Evolutionary conservation across 2,329 filamentous ascomycete species (phyloP), one percentile per base, ranked within the genome.

Genomic region (Diaporthe vaccinii): DNA sequence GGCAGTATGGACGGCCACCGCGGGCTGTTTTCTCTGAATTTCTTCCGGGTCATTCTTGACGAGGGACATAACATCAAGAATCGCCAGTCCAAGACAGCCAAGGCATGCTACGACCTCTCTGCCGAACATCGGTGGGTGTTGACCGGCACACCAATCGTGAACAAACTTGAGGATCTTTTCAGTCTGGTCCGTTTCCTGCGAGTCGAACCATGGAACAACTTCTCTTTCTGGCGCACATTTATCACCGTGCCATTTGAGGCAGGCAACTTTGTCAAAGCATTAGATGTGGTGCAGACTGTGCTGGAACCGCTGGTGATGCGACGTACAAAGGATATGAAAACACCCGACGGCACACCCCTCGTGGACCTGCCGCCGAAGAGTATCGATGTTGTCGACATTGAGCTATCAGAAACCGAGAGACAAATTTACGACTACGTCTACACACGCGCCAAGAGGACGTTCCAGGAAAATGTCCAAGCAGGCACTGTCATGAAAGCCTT

Each of bases 221-320:
- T 99, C 83, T 98, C 96, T 0, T 99, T 98, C 85, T 99, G 97
- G 97, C 96, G 96, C 82, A 98, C 97, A 0, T 99, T 99, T 82
- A 98, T 99, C 81, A 99, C 97, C 0, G 93, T 98, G 1, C 97
- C 97, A 0, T 99, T 99, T 78, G 97, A 99, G 83, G 96, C 95
- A 0, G 97, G 97, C 78, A 94, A 99, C 77, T 98, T 98, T 81
- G 91, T 98, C 79, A 93, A 96, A 6, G 97, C 97, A 0, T 88
- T 99, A 10, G 97, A 98, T 81, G 97, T 99, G 2, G 97, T 99
- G 2, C 97, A 99, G 82, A 99, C 96, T 0, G 96, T 99, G 0
- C 86, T 99, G 7, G 97, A 99, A 82, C 97, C 97, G 10, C 86
- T 99, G n/a, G 97, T 99, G 12, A 92, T 99, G 83, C 91, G 97